A percentile compares a stretch with the other conserved stretches of the same genome.
Conservation (phyloP, 257 asterid species). For the Catharanthus roseus region DNA sequence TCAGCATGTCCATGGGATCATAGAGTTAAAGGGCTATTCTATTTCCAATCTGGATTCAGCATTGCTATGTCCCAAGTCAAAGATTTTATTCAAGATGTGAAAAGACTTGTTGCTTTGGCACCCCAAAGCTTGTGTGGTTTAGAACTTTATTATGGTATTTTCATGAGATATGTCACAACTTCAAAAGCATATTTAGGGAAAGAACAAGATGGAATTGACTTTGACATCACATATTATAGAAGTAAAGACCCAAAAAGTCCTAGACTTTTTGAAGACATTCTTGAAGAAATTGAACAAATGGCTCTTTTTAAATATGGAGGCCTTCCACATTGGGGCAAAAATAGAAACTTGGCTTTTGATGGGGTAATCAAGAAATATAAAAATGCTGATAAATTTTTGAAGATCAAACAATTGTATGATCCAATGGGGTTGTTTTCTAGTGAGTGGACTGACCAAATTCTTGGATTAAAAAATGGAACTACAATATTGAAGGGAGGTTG, state of each 20-base stretch:
- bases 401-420: conserved; percentile 39
- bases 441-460: conserved; percentile 51
- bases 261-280: conserved; percentile 48
- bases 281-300: conserved; percentile 82
- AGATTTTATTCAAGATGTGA: conserved; percentile 45
- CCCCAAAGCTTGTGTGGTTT: conserved; percentile 62
- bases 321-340: conserved; percentile 83
- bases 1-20: conserved; percentile 76
- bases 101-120: conserved; percentile 32
- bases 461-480: conserved; percentile 22
- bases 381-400: conserved; percentile 37
- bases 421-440: conserved; percentile 47
- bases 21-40: conserved; percentile 50
- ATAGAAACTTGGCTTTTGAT: conserved; percentile 49
- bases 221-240: conserved; percentile 61
- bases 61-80: conserved; percentile 33
- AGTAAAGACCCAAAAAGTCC: conserved; percentile 45
- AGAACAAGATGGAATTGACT: conserved; percentile 42
- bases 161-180: conserved; percentile 51
- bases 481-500: conserved; percentile 44
- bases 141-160: conserved; percentile 67
- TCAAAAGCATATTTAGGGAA: conserved; percentile 64
- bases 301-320: conserved; percentile 62
- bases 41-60: conserved; percentile 54
- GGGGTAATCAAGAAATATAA: conserved; percentile 46